Conservation (phyloP, 345 rosid species). For the Laguncularia racemosa region DNA sequence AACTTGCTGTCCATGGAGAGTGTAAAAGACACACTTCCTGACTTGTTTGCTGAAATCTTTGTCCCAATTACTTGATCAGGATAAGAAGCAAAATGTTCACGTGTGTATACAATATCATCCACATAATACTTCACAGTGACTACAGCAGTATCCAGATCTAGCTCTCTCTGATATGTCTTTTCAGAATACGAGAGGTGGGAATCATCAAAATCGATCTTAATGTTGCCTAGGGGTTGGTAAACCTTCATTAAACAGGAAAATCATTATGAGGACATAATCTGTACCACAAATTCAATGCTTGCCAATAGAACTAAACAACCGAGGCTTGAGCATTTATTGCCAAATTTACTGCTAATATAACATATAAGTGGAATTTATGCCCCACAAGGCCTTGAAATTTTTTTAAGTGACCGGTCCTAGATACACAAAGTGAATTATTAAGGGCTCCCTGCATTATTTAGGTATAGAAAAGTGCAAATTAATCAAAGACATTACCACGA, state of each 20-base stretch:
- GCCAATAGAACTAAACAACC: too few species aligned
- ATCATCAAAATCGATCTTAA: constrained; percentile 63
- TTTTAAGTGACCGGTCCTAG: too few species aligned
- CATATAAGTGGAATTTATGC: too few species aligned
- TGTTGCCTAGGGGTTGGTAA: constrained; percentile 84
- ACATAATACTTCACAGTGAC: constrained; percentile 59
- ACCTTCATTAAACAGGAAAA: constrained; percentile 31
- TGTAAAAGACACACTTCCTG: constrained; percentile 59
- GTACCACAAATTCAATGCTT: too few species aligned
- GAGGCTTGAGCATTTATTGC: too few species aligned
- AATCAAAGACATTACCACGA: too few species aligned
- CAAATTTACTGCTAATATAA: too few species aligned
- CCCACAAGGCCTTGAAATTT: too few species aligned
- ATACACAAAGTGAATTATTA: too few species aligned
- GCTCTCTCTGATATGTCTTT: constrained; percentile 71
- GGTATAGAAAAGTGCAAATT: too few species aligned
- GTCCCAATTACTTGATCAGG: constrained; percentile 67
- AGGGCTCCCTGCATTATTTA: too few species aligned
- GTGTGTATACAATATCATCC: constrained; percentile 44
- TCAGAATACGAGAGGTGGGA: constrained; percentile 59
- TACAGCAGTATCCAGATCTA: constrained; percentile 77
- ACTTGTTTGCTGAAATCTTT: constrained; percentile 58
- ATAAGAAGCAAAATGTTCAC: constrained; percentile 74
- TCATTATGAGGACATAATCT: too few species aligned
- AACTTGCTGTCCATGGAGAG: constrained; percentile 60